Evolutionary conservation across 495 filamentous ascomycete genomes (phyloP).

Genomic region (Xylaria sp.): DNA sequence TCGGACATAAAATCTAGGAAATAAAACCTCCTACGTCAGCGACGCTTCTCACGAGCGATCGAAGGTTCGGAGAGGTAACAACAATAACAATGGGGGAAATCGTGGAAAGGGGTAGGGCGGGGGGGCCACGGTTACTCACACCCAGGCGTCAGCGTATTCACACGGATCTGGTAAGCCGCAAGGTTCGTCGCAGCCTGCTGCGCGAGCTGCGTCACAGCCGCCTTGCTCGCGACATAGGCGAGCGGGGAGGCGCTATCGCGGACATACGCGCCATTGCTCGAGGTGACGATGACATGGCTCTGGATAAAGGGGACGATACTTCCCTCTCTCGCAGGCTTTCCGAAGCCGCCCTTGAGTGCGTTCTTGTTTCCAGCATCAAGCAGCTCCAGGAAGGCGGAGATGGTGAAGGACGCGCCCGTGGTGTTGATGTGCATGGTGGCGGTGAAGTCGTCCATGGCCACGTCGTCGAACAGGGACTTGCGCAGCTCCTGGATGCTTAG

Average conservation of each 20-base stretch:
- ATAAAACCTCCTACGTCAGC: not conserved
- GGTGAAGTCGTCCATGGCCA: constrained; percentile 56
- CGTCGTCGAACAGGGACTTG: constrained; percentile 50
- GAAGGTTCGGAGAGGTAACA: too few species aligned
- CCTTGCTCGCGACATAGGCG: constrained; percentile 63
- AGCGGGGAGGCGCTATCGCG: constrained; percentile 50
- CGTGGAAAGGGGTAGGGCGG: not conserved
- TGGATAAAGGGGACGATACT: constrained; percentile 48
- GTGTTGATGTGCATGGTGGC: constrained; percentile 58
- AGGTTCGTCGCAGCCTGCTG: constrained; percentile 59
- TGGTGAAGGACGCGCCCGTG: constrained; percentile 59
- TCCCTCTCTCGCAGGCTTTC: constrained; percentile 29
- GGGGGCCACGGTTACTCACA: constrained; percentile 44
- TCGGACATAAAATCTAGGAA: constrained; percentile 62
- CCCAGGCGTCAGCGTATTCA: constrained; percentile 65
- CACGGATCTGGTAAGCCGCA: constrained; percentile 56
- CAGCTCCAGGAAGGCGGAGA: constrained; percentile 62
- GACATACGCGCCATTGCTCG: constrained; percentile 60
- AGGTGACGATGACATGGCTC: constrained; percentile 63
- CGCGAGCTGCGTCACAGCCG: constrained; percentile 58
- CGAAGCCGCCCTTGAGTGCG: constrained; percentile 45
- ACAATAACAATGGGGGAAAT: too few species aligned
- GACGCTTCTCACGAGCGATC: not conserved
- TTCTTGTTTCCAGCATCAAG: constrained; percentile 69
- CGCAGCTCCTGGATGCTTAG: constrained; percentile 51